Percentiles rank a stretch among this genome's conserved stretches.
Evolutionary conservation across 1,284 basidiomycete species (phyloP).

Genomic region (Cryptococcus wingfieldii): DNA sequence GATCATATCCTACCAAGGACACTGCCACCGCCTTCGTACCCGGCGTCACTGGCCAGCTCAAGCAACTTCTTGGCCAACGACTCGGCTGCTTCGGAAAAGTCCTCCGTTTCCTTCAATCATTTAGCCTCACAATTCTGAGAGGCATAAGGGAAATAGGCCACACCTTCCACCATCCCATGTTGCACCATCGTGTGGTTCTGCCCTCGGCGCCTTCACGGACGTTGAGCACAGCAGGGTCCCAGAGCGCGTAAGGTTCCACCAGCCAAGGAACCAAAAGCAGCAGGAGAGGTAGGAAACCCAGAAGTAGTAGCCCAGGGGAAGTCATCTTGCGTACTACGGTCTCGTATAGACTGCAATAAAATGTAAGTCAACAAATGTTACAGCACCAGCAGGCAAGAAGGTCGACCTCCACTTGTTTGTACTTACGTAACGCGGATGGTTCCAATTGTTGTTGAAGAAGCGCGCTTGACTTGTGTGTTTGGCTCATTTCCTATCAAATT

Average conservation of each 20-base stretch:
- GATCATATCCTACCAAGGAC: conserved; percentile 54
- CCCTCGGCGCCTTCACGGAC: conserved; percentile 5
- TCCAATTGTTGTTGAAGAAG: no score
- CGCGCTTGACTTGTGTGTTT: no score
- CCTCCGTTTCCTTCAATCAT: conserved; percentile 47
- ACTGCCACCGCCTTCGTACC: conserved; percentile 38
- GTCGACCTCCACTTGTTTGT: no score
- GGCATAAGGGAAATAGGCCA: conserved; percentile 3
- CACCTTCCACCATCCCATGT: conserved; percentile 45
- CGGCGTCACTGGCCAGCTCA: conserved; percentile 49
- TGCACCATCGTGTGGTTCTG: conserved; percentile 30
- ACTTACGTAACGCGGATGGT: no score
- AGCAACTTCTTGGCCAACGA: conserved; percentile 59
- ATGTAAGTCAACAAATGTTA: no score
- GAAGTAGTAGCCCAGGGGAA: background rate
- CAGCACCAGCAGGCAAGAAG: no score
- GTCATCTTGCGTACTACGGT: background rate
- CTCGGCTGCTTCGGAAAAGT: conserved; percentile 61
- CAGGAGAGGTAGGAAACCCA: conserved; percentile 22
- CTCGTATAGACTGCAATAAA: no score
- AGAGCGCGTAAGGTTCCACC: conserved; percentile 38
- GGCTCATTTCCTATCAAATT: no score
- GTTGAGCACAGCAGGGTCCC: conserved; percentile 30
- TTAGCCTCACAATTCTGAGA: background rate
- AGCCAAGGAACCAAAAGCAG: conserved; percentile 20